Evolutionary conservation across 2,329 filamentous ascomycete genomes (phyloP).

Genomic region (Microsporum canis): DNA sequence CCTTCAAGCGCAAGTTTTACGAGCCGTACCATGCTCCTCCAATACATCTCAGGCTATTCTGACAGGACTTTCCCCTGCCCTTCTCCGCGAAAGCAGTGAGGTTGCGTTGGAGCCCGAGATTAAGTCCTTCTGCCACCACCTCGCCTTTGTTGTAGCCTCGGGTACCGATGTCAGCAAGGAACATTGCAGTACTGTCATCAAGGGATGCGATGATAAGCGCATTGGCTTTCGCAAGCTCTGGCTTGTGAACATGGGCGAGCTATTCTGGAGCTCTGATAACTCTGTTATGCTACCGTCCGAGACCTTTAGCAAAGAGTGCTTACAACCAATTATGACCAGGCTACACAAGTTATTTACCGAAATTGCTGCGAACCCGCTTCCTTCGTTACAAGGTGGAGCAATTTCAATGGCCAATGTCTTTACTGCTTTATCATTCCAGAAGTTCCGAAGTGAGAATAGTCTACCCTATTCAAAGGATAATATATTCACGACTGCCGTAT

Average conservation of each 20-base stretch:
- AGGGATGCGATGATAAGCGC: slow-evolving; percentile 80
- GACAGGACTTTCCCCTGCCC: slow-evolving; percentile 54
- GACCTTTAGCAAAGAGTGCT: slow-evolving; percentile 34
- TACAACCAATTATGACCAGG: slow-evolving; percentile 42
- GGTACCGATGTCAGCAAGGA: slow-evolving; percentile 53
- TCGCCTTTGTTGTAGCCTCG: slow-evolving; percentile 51
- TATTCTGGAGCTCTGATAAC: slow-evolving; percentile 49
- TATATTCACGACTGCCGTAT: slow-evolving; percentile 54
- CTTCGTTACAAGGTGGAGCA: slow-evolving; percentile 71
- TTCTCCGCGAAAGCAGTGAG: slow-evolving; percentile 82
- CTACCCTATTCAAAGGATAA: slow-evolving; percentile 34
- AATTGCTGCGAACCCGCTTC: slow-evolving; percentile 62
- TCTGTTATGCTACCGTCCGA: slow-evolving; percentile 39
- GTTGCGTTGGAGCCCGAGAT: slow-evolving; percentile 66
- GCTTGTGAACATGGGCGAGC: slow-evolving; percentile 61
- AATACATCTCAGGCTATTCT: slow-evolving; percentile 56
- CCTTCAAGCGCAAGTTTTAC: slow-evolving; percentile 70
- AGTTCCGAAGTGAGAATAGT: slow-evolving; percentile 47
- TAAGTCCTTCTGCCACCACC: slow-evolving; percentile 55
- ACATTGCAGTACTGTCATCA: slow-evolving; percentile 59
- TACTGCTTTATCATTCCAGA: slow-evolving; percentile 48
- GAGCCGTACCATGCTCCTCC: slow-evolving; percentile 49
- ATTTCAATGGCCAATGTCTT: slow-evolving; percentile 68
- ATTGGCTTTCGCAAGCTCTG: slow-evolving; percentile 65
- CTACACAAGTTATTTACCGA: slow-evolving; percentile 60